Evolutionary conservation across 371 early-diverging fungal genomes (phyloP), one percentile per base, ranked within the genome.

Genomic region (Syncephalastrum contaminatum): DNA sequence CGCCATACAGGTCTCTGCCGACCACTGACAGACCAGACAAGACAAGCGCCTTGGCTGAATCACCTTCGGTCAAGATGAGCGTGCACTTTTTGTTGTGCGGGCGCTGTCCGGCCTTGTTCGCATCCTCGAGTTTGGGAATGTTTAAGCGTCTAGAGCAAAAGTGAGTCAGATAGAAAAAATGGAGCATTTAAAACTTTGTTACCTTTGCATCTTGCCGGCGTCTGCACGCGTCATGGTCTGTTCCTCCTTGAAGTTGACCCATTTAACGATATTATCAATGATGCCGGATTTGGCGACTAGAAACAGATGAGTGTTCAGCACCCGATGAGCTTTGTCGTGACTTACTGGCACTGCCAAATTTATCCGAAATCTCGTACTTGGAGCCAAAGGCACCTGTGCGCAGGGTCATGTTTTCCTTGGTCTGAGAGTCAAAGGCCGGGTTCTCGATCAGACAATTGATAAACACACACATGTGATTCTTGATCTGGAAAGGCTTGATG

Each of bases 351-450:
- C 87, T 91, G 59, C 93, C 75, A 69, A 99, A 99, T 21, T 88
- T 87, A 12, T 94, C 94, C 15, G 76, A 66, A 5, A 93, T 61
- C 15, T 77, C 68, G 70, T 94, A 97, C 53, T 86, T 91, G 14
- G 94, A 93, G 4, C 99, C 99, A 80, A 99, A 99, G 0, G 84
- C 68, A 4, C 86, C 73, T 16, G 66, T 64, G 51, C 89, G 86
- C 43, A 99, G 74, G 1, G 99, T 99, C 87, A 99, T 86, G 63
- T 84, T 94, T 65, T 99, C 99, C 74, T 99, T 99, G 18, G 99
- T 99, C 73, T 99, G 99, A 7, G 98, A 97, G 73, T 99, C 99
- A 74, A 99, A 99, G 0, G 97, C 78, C 4, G 99, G 99, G 70
- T 99, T 99, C 64, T 96, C 98, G 55, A 99, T 97, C 54, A 91